Evolutionary conservation across 176 grass and related monocot species (phyloP).

Genomic region (Poa annua): DNA sequence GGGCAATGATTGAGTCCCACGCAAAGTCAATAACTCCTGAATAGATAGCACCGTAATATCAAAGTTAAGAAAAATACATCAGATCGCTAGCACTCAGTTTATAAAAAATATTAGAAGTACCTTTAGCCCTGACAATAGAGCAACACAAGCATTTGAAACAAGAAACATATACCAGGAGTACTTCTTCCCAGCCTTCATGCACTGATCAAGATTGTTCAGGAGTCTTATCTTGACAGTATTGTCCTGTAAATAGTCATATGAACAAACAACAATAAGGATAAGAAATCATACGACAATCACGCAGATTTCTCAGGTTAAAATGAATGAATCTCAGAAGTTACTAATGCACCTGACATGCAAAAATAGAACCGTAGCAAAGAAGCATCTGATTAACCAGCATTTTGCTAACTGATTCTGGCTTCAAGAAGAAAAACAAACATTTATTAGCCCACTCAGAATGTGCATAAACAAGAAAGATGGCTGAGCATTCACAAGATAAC

Average conservation of each 20-base stretch:
- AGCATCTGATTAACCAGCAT: slow-evolving; percentile 97
- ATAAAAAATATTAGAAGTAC: slow-evolving; percentile 52
- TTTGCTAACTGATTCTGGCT: slow-evolving; percentile 87
- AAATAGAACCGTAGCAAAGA: slow-evolving; percentile 85
- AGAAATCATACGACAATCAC: not conserved
- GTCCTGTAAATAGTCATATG: slow-evolving; percentile 59
- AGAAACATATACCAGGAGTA: slow-evolving; percentile 62
- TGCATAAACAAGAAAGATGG: slow-evolving; percentile 22
- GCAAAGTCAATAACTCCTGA: slow-evolving; percentile 66
- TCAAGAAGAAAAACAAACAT: slow-evolving; percentile 54
- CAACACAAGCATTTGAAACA: slow-evolving; percentile 92
- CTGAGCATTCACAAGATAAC: slow-evolving; percentile 41
- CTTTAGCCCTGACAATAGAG: slow-evolving; percentile 85
- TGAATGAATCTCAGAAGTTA: slow-evolving; percentile 30
- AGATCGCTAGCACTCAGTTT: slow-evolving; percentile 16
- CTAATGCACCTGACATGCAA: slow-evolving; percentile 80
- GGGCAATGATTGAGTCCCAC: slow-evolving; percentile 66
- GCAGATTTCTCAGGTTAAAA: slow-evolving; percentile 29
- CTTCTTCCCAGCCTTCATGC: slow-evolving; percentile 77
- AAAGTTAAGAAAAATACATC: slow-evolving; percentile 29
- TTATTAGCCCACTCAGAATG: slow-evolving; percentile 44
- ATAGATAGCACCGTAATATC: slow-evolving; percentile 33
- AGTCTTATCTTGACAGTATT: slow-evolving; percentile 71
- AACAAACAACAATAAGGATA: slow-evolving; percentile 39
- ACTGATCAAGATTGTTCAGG: slow-evolving; percentile 86